Conservation (phyloP, 768 basidiomycete genomes). For the Leucosporidium scottii region DNA sequence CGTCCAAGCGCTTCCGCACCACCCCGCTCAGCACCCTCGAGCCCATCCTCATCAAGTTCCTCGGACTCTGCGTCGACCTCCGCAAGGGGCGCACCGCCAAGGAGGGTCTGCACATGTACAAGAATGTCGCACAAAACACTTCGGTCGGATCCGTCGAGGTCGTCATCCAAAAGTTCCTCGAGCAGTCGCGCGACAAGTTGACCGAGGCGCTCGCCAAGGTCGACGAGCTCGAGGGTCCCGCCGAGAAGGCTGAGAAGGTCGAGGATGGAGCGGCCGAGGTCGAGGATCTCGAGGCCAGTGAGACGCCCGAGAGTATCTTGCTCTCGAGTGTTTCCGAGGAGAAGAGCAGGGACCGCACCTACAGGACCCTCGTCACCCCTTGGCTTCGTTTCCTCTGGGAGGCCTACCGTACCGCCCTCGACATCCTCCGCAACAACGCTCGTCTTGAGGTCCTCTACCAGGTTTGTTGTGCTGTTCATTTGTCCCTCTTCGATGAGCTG, state of each 20-base stretch:
- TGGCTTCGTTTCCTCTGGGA: constrained; percentile 99
- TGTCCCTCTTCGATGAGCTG: background rate
- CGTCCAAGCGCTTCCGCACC: constrained; percentile 82
- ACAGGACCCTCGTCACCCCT: constrained; percentile 87
- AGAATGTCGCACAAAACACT: constrained; percentile 92
- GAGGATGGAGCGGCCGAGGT: constrained; percentile 56
- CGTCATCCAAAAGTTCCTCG: constrained; percentile 79
- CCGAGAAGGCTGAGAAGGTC: constrained; percentile 13
- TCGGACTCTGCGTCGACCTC: constrained; percentile 93
- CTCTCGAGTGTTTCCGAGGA: constrained; percentile 82
- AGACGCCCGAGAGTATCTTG: constrained; percentile 86
- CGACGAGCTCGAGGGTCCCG: constrained; percentile 40
- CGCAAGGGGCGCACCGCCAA: constrained; percentile 88
- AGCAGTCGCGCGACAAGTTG: constrained; percentile 43
- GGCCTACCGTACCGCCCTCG: constrained; percentile 88
- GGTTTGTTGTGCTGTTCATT: constrained; percentile 47
- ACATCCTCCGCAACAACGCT: constrained; percentile 93
- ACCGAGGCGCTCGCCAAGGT: constrained; percentile 43
- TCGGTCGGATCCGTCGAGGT: constrained; percentile 84
- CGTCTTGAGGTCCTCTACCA: constrained; percentile 89
- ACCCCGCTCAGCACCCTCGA: constrained; percentile 82
- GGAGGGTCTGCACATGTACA: constrained; percentile 93
- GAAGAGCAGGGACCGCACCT: constrained; percentile 87
- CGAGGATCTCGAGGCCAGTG: constrained; percentile 90
- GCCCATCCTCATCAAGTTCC: constrained; percentile 90